Evolutionary conservation across 495 filamentous ascomycete species (phyloP), one percentile per base, ranked within the genome.

Genomic region (Aspergillus ostianus): DNA sequence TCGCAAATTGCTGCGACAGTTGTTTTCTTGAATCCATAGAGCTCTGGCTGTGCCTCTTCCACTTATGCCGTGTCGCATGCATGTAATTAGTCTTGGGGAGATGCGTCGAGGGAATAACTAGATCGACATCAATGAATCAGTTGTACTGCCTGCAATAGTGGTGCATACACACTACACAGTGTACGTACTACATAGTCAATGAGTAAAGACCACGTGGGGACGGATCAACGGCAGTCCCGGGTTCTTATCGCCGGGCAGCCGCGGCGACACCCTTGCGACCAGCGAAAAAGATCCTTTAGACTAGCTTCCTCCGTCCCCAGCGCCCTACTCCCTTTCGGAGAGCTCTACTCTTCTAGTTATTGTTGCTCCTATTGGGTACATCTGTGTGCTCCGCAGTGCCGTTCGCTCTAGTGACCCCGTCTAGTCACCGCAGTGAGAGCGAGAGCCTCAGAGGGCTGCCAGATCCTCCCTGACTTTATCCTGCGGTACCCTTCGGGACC

Each of bases 171-270:
- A n/a, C n/a, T n/a, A n/a, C 23, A 4, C 4, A 26, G 23, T 26
- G 23, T 26, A 4, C 4, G 4, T 26, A 26, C 2, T 26, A 4
- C 4, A 26, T 26, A 26, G 23, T 26, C 23, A 26, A 26, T 4
- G 2, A 4, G 23, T 2, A 26, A 26, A 26, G 23, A 26, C 10
- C 17, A 52, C 21, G 17, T 21, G 26, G 21, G 50, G 41, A 53
- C 59, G 59, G 54, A 61, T 61, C 59, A 61, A 61, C 51, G 46
- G 27, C 62, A 58, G 45, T 62, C 60, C 64, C 67, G 67, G 58
- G 23, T 59, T 61, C 64, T 70, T 65, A 63, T 69, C 67, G 60
- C 61, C 44, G 49, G 51, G 63, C 23, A 64, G 56, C 61, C 58
- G 53, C 60, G 27, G 59, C 23, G 23, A 26, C 23, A 59, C 59